Evolutionary conservation across 805 yeast species (phyloP).

Genomic region (Kodamaea jinghongensis): DNA sequence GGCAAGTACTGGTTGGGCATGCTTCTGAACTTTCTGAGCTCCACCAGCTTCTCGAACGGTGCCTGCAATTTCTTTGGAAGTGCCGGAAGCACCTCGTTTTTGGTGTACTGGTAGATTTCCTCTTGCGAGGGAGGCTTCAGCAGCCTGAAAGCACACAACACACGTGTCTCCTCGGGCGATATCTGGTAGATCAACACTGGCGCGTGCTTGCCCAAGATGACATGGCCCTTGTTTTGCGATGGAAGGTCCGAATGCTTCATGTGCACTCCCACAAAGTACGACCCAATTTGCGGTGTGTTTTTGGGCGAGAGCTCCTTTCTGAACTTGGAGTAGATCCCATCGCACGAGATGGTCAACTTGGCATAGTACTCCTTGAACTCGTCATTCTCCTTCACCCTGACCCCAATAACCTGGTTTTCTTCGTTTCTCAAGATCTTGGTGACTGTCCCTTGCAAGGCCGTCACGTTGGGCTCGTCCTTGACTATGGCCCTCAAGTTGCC

Average conservation of each 20-base stretch:
- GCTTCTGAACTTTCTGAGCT: constrained; percentile 55
- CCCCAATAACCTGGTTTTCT: constrained; percentile 66
- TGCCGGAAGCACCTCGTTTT: constrained; percentile 56
- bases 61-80: constrained; percentile 67
- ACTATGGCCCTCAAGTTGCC: constrained; percentile 73
- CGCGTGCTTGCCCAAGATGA: constrained; percentile 78
- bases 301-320: constrained; percentile 66
- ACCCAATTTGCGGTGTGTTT: constrained; percentile 65
- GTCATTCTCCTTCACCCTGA: constrained; percentile 48
- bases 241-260: constrained; percentile 76
- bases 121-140: constrained; percentile 68
- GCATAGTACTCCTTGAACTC: constrained; percentile 42
- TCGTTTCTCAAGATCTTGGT: constrained; percentile 57
- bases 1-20: constrained; percentile 95
- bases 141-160: constrained; percentile 82
- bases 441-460: constrained; percentile 82
- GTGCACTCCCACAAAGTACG: constrained; percentile 85
- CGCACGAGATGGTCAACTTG: constrained; percentile 74
- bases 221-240: constrained; percentile 79
- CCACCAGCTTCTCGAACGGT: constrained; percentile 64
- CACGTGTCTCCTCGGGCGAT: constrained; percentile 77
- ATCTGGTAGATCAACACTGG: constrained; percentile 90
- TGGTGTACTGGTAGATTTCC: constrained; percentile 60
- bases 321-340: constrained; percentile 92
- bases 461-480: constrained; percentile 65